Evolutionary conservation across 2,329 filamentous ascomycete species (phyloP).

Genomic region (Aspergillus felis): DNA sequence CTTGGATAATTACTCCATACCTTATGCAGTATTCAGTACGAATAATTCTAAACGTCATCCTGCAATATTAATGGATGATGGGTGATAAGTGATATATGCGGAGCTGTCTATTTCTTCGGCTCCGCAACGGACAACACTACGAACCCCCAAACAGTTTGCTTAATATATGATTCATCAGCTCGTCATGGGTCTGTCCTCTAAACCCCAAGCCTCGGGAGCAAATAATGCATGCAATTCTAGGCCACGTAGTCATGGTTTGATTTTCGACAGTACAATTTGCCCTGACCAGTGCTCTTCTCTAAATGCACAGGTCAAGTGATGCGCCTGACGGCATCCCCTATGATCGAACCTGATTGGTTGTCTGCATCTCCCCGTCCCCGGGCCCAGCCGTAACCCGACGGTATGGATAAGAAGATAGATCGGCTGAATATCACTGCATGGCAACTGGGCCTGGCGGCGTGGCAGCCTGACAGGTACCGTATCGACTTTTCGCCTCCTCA

Average conservation of each 20-base stretch:
- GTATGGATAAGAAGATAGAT: background rate
- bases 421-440: background rate
- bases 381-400: background rate
- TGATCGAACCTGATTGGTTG: background rate
- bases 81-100: background rate
- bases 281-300: background rate
- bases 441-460: background rate
- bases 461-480: background rate
- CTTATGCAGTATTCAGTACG: background rate
- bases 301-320: background rate
- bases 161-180: background rate
- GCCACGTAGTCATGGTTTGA: background rate
- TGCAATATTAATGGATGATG: background rate
- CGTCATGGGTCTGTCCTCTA: background rate
- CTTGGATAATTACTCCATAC: background rate
- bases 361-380: background rate
- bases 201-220: background rate
- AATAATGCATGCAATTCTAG: background rate
- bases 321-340: no score
- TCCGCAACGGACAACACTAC: background rate
- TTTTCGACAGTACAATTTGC: background rate
- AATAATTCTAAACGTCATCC: background rate
- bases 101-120: background rate
- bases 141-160: background rate
- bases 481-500: background rate